A percentile compares a stretch with the other conserved stretches of the same genome.
Conservation (phyloP, 106 monocot genomes). For the Iris macrosiphon region DNA sequence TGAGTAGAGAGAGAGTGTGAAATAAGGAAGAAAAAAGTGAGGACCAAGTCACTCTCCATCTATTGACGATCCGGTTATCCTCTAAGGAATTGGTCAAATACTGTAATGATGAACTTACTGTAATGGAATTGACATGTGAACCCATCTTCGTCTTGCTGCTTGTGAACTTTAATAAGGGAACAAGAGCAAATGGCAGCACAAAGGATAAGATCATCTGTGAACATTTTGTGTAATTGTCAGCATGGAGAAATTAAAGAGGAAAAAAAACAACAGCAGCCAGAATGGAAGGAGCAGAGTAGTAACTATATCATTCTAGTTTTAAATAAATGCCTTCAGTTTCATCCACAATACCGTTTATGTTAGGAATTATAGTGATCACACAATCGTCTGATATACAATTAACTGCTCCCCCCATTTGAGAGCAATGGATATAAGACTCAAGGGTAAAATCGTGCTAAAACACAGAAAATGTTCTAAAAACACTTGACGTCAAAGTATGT, state of each 20-base stretch:
- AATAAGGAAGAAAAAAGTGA: background rate
- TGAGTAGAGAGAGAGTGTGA: no score
- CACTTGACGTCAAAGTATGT: no score
- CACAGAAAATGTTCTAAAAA: no score
- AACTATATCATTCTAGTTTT: no score
- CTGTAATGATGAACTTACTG: conserved; percentile 32
- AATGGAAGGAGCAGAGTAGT: background rate
- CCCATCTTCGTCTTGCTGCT: conserved; percentile 96
- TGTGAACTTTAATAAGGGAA: conserved; percentile 96
- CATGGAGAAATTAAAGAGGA: background rate
- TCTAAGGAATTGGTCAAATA: background rate
- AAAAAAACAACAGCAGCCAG: background rate
- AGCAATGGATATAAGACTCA: no score
- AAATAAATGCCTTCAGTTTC: no score
- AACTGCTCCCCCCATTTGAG: no score
- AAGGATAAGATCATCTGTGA: conserved; percentile 96
- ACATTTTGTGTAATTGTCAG: background rate
- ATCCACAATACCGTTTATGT: no score
- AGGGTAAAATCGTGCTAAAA: no score
- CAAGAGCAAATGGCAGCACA: conserved; percentile 90
- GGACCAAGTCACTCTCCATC: no score
- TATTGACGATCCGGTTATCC: background rate
- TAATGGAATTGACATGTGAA: conserved; percentile 49
- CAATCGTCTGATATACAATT: no score
- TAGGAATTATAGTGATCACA: no score